These are phyloP conservation scores for Ascochyta rabiei DNA, from an alignment of 2,329 filamentous ascomycete genomes.

Conservation along the genomic window DNA sequence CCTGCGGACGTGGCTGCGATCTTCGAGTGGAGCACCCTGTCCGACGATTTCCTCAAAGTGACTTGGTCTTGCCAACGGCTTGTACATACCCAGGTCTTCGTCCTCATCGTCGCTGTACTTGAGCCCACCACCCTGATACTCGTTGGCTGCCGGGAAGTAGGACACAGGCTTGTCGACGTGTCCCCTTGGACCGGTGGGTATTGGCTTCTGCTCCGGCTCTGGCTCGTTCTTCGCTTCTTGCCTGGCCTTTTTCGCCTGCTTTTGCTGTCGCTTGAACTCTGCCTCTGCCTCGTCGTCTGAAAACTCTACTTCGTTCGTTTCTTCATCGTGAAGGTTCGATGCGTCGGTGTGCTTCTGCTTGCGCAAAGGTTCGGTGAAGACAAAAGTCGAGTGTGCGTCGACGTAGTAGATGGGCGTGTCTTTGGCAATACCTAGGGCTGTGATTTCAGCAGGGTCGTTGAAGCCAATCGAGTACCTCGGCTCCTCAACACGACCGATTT, in stretches of 20 bases:
- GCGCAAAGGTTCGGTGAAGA: slow-evolving; percentile 84
- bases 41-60: slow-evolving; percentile 55
- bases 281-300: slow-evolving; percentile 96
- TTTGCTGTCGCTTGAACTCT: slow-evolving; percentile 66
- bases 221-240: slow-evolving; percentile 36
- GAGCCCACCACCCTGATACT: slow-evolving; percentile 45
- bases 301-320: slow-evolving; percentile 91
- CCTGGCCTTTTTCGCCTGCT: slow-evolving; percentile 63
- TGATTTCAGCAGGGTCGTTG: slow-evolving; percentile 69
- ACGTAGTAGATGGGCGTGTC: slow-evolving; percentile 81
- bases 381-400: slow-evolving; percentile 76
- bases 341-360: slow-evolving; percentile 87
- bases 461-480: slow-evolving; percentile 87
- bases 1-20: slow-evolving; percentile 45
- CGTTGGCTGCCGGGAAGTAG: slow-evolving; percentile 27
- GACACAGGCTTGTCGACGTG: slow-evolving; percentile 26
- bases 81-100: slow-evolving; percentile 54
- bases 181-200: slow-evolving; percentile 30
- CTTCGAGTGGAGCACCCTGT: slow-evolving; percentile 46
- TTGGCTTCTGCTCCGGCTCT: slow-evolving; percentile 17
- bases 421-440: slow-evolving; percentile 68
- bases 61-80: slow-evolving; percentile 54
- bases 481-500: slow-evolving; percentile 82
- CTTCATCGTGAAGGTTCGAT: slow-evolving; percentile 93
- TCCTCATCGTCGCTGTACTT: slow-evolving; percentile 55